phyloP scores from a whole-genome alignment of 306 rosid species.

The Pyrus communis region DNA sequence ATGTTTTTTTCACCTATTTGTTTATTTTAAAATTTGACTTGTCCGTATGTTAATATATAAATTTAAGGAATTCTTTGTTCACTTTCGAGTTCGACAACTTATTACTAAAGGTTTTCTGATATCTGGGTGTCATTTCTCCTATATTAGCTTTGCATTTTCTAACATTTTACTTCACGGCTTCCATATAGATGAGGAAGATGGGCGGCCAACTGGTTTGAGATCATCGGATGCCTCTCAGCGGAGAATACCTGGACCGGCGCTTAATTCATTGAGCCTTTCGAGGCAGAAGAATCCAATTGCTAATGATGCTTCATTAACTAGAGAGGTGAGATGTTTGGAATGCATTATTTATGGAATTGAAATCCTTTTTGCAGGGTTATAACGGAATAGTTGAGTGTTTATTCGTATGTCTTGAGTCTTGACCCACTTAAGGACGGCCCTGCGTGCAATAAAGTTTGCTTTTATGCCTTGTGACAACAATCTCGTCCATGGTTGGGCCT shows the following conservation, averaged over 20 bases:
- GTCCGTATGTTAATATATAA: background rate
- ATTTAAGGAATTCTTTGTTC: background rate
- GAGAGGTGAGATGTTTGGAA: slow-evolving; percentile 34
- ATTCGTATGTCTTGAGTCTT: no score
- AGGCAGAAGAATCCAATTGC: slow-evolving; percentile 37
- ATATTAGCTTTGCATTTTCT: background rate
- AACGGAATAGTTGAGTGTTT: background rate
- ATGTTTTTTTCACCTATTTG: background rate
- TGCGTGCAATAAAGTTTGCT: background rate
- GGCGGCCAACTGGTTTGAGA: slow-evolving; percentile 56
- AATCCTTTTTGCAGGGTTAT: background rate
- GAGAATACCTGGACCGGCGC: slow-evolving; percentile 58
- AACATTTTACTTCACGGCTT: slow-evolving; percentile 5
- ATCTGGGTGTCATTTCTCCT: background rate
- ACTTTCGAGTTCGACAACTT: background rate
- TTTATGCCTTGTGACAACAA: background rate
- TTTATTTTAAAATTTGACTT: background rate
- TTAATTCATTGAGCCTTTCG: slow-evolving; percentile 46
- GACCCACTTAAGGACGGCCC: no score
- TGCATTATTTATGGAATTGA: background rate
- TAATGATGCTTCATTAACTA: slow-evolving; percentile 24
- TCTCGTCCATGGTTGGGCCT: background rate
- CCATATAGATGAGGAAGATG: slow-evolving; percentile 62
- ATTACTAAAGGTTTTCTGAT: background rate
- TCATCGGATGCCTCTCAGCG: slow-evolving; percentile 69